Evolutionary conservation across 768 basidiomycete species (phyloP), one percentile per base, ranked within the genome.

Genomic region (Mycena chlorophos): DNA sequence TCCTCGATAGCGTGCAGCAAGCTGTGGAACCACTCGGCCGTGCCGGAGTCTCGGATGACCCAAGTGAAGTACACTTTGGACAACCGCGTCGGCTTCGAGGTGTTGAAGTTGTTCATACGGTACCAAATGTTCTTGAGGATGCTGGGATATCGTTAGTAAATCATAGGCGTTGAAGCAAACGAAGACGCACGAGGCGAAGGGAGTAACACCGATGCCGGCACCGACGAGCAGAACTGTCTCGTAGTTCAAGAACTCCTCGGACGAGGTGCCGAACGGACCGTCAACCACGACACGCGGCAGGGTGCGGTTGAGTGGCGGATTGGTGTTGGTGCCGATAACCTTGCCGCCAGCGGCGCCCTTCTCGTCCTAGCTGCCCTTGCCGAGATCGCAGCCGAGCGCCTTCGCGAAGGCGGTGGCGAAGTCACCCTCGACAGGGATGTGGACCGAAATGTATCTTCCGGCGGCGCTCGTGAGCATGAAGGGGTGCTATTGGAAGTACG

Each of bases 261-360:
- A 88, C 4, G 95, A 94, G 57, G 85, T 87, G 16, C 95, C 95
- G 68, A 97, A 98, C 4, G 95, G 95, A 23, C 94, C 95, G 66
- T 98, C 95, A 47, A 98, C 84, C 94, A 97, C 96, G 66, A 98
- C 79, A 60, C 95, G 86, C 5, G 95, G 95, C 4, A 98, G n/a
- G 5, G 87, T 77, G 37, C 85, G 79, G 69, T 87, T 87, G 54
- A 92, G 58, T 1, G 88, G 83, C 2, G 84, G 82, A 67, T 82
- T n/a, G n/a, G n/a, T n/a, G n/a, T n/a, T n/a, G n/a, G n/a, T n/a
- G n/a, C n/a, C n/a, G n/a, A n/a, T n/a, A n/a, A n/a, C n/a, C n/a
- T n/a, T n/a, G n/a, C n/a, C n/a, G n/a, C n/a, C n/a, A n/a, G n/a
- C n/a, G n/a, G 78, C 81, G 25, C 34, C 26, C 12, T 37, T 43